These are phyloP conservation scores for Carnegiea gigantea DNA, from an alignment of 179 eudicot species.

Conservation along the genomic window DNA sequence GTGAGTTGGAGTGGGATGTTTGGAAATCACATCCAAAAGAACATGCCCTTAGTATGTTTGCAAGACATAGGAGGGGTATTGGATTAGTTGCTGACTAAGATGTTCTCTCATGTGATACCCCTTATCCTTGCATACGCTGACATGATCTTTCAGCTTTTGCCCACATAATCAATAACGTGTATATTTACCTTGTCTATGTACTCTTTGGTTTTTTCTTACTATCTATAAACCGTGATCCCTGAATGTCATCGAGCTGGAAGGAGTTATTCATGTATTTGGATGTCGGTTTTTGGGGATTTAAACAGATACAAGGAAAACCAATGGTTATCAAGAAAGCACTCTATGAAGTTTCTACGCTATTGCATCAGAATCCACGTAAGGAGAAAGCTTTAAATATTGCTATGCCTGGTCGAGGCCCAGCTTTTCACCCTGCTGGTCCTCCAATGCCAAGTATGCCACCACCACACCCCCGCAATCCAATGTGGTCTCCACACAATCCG, in stretches of 20 bases:
- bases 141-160: neutral
- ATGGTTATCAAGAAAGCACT: conserved; percentile 58
- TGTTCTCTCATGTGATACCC: neutral
- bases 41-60: neutral
- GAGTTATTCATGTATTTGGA: neutral
- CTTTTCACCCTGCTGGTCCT: conserved; percentile 49
- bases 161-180: neutral
- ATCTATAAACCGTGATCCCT: neutral
- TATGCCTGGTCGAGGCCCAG: conserved; percentile 39
- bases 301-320: conserved; percentile 76
- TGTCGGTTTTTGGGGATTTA: neutral
- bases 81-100: neutral
- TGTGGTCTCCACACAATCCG: conserved; percentile 51
- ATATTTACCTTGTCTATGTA: neutral
- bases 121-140: neutral
- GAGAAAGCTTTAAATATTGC: conserved; percentile 57
- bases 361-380: conserved; percentile 86
- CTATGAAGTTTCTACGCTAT: conserved; percentile 64
- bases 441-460: conserved; percentile 44
- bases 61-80: too few species aligned
- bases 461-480: conserved; percentile 40
- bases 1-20: too few species aligned
- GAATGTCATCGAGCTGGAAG: neutral
- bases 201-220: neutral
- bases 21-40: too few species aligned